Base-by-base conservation (phyloP, 805 yeast species). In the Kluyveromyces wickerhamii region DNA sequence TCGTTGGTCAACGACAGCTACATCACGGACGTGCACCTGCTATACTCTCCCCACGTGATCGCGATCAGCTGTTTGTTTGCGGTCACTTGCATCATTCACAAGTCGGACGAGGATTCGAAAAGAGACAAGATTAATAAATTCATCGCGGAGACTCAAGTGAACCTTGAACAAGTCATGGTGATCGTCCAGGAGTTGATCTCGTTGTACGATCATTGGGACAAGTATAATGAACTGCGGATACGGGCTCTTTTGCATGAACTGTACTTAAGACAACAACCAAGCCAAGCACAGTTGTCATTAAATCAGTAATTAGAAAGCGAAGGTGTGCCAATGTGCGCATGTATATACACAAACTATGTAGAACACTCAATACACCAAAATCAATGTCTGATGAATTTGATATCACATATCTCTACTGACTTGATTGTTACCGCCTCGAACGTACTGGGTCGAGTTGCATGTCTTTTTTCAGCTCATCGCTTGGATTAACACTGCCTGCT, bases 21-120 rank as follows among this genome's bases (percentile, higher is more conserved):
- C 55, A 77, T 86, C 29, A 86, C 95, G 1, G 97, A 92, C 54
- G 63, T 84, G 12, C 89, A 85, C 38, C 58, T 92, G 30, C 54
- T 88, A 11, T 79, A 74, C 43, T 89, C 97, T 0, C 98, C 98
- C 0, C 95, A 88, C 59, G 73, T 87, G 8, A 71, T 88, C 7
- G 94, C 96, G 3, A 60, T 81, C 25, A 74, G 92, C 0, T 73
- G 95, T 8, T 62, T 88, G n/a, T 87, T 85, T 58, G 66, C 88
- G 36, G 79, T 94, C 0, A 62, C 85, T 1, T 50, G 55, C 21
- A 41, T 52, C n/a, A 30, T 21, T 17, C 47, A 35, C 22, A 27
- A 26, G 24, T 10, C 37, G 27, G 24, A 37, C 21, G 27, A 34
- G 34, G 18, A 24, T 14, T 12, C 32, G 34, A 40, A 40, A 21